These are phyloP conservation scores for Colletotrichum sp. DNA, from an alignment of 2,329 filamentous ascomycete species.

Conservation along the genomic window DNA sequence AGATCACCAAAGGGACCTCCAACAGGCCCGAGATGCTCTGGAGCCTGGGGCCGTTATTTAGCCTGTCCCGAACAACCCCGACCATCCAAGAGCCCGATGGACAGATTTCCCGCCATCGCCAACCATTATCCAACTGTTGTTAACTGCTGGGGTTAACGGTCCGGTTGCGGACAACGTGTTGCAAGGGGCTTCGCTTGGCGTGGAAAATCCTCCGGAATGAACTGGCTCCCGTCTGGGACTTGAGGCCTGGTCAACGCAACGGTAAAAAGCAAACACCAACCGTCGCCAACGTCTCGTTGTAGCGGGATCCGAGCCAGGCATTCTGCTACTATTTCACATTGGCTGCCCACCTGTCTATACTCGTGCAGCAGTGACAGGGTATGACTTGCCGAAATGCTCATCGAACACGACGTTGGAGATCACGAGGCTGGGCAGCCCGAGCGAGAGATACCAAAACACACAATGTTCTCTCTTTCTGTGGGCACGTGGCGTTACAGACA, in stretches of 20 bases:
- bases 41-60: constrained; percentile 7
- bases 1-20: constrained; percentile 17
- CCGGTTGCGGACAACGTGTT: constrained; percentile 14
- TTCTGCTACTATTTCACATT: neutral
- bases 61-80: constrained; percentile 4
- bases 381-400: neutral
- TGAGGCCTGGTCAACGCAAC: neutral
- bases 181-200: constrained; percentile 16
- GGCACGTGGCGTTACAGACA: constrained; percentile 12
- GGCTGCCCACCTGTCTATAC: neutral
- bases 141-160: constrained; percentile 4
- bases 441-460: neutral
- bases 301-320: neutral
- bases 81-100: neutral
- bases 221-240: neutral
- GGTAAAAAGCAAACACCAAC: constrained; percentile 13
- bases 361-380: neutral
- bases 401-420: neutral
- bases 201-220: constrained; percentile 20
- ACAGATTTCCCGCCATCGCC: constrained; percentile 13
- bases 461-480: neutral
- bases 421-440: neutral
- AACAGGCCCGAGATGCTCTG: neutral
- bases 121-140: neutral
- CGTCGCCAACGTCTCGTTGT: neutral